A percentile compares a stretch with the other conserved stretches of the same genome.
These are phyloP conservation scores for Pistacia vera DNA, from an alignment of 345 rosid species.

Conservation along the genomic window DNA sequence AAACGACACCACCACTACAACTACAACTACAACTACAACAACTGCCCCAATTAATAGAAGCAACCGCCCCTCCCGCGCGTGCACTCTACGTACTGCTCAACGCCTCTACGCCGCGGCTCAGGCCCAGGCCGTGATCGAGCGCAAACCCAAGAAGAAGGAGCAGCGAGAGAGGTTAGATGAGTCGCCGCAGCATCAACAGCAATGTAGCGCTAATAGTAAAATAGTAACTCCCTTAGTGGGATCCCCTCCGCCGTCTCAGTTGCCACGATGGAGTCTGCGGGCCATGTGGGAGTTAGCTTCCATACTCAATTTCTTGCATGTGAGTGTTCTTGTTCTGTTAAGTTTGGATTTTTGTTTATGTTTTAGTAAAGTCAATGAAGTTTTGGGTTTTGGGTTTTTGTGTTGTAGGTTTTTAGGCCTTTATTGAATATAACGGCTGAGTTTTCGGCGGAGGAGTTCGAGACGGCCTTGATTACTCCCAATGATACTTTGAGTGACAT, in stretches of 20 bases:
- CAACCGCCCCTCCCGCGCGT: conserved; percentile 92
- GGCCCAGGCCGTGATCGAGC: conserved; percentile 57
- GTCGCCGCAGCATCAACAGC: conserved; percentile 43
- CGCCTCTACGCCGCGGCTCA: conserved; percentile 52
- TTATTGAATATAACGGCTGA: conserved; percentile 77
- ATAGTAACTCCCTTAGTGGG: conserved; percentile 79
- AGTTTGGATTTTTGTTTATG: conserved; percentile 23
- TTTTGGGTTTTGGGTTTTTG: conserved; percentile 7
- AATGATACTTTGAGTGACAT: conserved; percentile 92
- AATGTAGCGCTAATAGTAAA: conserved; percentile 58
- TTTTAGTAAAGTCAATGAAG: conserved; percentile 12
- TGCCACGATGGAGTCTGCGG: conserved; percentile 94
- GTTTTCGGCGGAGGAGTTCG: conserved; percentile 97
- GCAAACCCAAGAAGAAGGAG: conserved; percentile 66
- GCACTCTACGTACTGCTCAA: conserved; percentile 83
- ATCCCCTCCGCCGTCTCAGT: conserved; percentile 77
- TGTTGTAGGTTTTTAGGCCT: conserved; percentile 81
- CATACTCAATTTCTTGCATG: conserved; percentile 94
- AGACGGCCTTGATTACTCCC: conserved; percentile 84
- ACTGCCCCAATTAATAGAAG: conserved; percentile 49
- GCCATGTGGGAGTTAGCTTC: conserved; percentile 99
- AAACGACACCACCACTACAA: conserved; percentile 22
- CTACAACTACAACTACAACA: neutral
- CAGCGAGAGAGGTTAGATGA: conserved; percentile 35
- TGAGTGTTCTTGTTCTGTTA: conserved; percentile 38